A percentile compares a stretch with the other conserved stretches of the same genome.
phyloP scores from a whole-genome alignment of 2,329 filamentous ascomycete species.

The Phialocephala subalpina region DNA sequence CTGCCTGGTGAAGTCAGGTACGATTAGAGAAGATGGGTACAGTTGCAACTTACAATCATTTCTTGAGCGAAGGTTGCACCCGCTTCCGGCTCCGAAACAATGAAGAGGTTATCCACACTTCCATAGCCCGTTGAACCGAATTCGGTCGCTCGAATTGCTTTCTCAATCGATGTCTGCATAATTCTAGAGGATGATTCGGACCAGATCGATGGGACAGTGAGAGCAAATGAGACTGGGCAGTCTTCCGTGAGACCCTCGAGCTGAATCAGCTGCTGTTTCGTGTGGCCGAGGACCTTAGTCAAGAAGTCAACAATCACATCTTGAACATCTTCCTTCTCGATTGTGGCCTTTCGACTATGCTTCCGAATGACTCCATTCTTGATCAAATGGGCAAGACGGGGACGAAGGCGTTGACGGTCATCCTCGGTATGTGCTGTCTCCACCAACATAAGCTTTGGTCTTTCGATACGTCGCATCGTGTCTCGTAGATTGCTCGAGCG shows the following conservation, averaged over 20 bases:
- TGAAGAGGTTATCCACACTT: conserved; percentile 35
- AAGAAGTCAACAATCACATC: conserved; percentile 32
- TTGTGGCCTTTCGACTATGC: conserved; percentile 12
- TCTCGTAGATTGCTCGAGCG: conserved; percentile 11
- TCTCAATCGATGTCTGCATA: conserved; percentile 22
- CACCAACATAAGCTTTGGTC: conserved; percentile 32
- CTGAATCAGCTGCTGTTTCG: conserved; percentile 26
- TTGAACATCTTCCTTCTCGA: conserved; percentile 26
- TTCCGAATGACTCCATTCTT: conserved; percentile 25
- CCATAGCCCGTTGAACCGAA: conserved; percentile 9
- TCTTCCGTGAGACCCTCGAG: conserved; percentile 2
- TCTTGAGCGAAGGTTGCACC: conserved; percentile 32
- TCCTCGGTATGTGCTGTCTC: conserved; percentile 20
- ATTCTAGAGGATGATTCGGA: conserved; percentile 23
- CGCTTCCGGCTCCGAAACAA: conserved; percentile 42
- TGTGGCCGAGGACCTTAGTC: conserved; percentile 27
- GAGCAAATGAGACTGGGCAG: conserved; percentile 20
- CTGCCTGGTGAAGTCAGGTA: too few species aligned
- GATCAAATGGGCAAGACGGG: conserved; percentile 18
- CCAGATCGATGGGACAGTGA: conserved; percentile 31
- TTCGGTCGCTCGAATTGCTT: conserved; percentile 14
- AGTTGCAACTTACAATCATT: too few species aligned
- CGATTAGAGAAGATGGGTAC: too few species aligned
- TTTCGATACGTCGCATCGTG: conserved; percentile 18
- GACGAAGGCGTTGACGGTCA: conserved; percentile 22